Evolutionary conservation across 495 filamentous ascomycete genomes (phyloP).

Genomic region (Venustampulla echinocandica): DNA sequence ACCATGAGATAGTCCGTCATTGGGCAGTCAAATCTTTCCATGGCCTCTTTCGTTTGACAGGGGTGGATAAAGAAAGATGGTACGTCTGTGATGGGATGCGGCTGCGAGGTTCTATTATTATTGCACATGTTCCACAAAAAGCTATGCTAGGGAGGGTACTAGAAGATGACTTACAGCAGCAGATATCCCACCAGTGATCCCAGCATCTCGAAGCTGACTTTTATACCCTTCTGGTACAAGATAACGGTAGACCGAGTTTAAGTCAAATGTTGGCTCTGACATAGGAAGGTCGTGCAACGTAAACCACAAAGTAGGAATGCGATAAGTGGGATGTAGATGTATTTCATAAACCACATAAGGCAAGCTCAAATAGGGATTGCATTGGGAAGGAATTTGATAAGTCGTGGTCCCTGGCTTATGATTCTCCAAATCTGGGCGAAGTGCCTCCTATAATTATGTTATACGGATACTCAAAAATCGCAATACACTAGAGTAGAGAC

Average conservation of each 20-base stretch:
- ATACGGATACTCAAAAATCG: neutral
- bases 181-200: conserved; percentile 67
- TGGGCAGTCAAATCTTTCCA: conserved; percentile 46
- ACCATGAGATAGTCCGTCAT: conserved; percentile 64
- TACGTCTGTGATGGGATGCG: conserved; percentile 66
- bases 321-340: conserved; percentile 49
- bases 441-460: conserved; percentile 11
- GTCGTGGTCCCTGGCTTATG: neutral
- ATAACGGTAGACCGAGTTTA: conserved; percentile 59
- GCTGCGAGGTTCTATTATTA: conserved; percentile 37
- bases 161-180: conserved; percentile 52
- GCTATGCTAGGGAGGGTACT: conserved; percentile 2
- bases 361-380: conserved; percentile 16
- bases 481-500: neutral
- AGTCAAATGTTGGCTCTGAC: conserved; percentile 32
- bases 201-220: conserved; percentile 44
- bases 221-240: conserved; percentile 55
- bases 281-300: conserved; percentile 37
- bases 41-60: conserved; percentile 73
- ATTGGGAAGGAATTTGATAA: conserved; percentile 12
- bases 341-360: conserved; percentile 54
- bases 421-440: neutral
- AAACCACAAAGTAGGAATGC: conserved; percentile 51
- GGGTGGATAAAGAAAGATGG: conserved; percentile 80
- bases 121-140: neutral